These are phyloP conservation scores for Logfia minima DNA, from an alignment of 129 eudicot genomes.

Conservation along the genomic window DNA sequence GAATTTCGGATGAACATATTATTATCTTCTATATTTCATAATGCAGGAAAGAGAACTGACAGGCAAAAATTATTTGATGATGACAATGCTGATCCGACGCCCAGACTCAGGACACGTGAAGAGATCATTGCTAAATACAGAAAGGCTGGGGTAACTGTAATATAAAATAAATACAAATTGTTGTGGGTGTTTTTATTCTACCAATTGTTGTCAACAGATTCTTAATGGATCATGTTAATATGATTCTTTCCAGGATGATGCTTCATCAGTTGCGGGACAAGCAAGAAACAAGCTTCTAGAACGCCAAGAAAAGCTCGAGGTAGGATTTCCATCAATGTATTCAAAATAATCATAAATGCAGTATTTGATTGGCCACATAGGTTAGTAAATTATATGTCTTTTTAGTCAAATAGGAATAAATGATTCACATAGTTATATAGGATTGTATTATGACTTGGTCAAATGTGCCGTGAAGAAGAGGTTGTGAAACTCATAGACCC, in stretches of 20 bases:
- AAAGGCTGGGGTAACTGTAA: slow-evolving; percentile 65
- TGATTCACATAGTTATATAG: background rate
- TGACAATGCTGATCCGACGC: slow-evolving; percentile 47
- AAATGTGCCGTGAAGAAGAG: background rate
- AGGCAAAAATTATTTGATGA: slow-evolving; percentile 67
- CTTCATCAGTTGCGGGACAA: slow-evolving; percentile 76
- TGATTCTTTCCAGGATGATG: slow-evolving; percentile 66
- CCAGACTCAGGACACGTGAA: slow-evolving; percentile 77
- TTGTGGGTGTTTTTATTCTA: background rate
- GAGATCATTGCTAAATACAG: slow-evolving; percentile 88
- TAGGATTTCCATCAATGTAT: slow-evolving; percentile 25
- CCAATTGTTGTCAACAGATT: slow-evolving; percentile 9
- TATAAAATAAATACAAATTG: background rate
- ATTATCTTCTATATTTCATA: background rate
- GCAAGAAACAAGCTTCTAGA: slow-evolving; percentile 92
- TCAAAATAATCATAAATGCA: background rate
- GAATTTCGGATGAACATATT: background rate
- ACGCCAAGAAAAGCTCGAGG: slow-evolving; percentile 96
- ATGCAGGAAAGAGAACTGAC: slow-evolving; percentile 62
- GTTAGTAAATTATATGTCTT: too few species aligned
- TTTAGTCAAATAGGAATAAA: background rate
- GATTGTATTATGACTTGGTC: background rate
- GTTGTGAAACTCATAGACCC: slow-evolving; percentile 5
- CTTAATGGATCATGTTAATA: slow-evolving; percentile 14
- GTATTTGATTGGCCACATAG: background rate